These are phyloP conservation scores for Trametes sp. DNA, from an alignment of 1,284 basidiomycete genomes.

Conservation along the genomic window DNA sequence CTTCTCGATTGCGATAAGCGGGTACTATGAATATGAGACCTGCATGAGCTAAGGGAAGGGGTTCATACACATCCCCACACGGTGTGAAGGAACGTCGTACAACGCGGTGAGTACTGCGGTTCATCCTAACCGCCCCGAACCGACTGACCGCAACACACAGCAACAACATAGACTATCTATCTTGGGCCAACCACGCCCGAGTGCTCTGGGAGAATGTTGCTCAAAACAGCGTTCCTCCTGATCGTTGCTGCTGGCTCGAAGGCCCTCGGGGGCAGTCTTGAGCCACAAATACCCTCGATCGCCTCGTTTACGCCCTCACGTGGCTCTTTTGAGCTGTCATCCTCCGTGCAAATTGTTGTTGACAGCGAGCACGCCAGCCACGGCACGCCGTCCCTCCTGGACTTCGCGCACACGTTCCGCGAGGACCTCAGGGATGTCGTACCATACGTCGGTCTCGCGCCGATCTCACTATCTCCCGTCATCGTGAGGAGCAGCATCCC, in stretches of 20 bases:
- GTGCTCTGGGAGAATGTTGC: conserved; percentile 2
- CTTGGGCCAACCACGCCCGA: not conserved
- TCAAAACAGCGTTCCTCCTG: conserved; percentile 4
- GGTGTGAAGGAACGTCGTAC: too few relatives aligned
- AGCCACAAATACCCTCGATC: conserved; percentile 38
- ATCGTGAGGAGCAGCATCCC: conserved; percentile 20
- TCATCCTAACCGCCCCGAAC: not conserved
- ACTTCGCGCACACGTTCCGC: conserved; percentile 45
- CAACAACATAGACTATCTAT: not conserved
- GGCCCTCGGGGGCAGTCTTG: conserved; percentile 15
- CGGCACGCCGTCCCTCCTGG: conserved; percentile 36
- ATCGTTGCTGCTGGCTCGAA: conserved; percentile 8
- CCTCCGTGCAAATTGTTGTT: conserved; percentile 34
- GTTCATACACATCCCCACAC: not conserved
- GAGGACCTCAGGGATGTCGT: conserved; percentile 39
- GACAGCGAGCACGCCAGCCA: conserved; percentile 31
- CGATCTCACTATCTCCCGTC: conserved; percentile 24
- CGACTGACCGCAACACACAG: not conserved
- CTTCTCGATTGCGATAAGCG: conserved; percentile 2
- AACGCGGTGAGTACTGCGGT: not conserved
- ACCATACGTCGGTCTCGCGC: conserved; percentile 22
- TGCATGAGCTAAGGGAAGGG: not conserved
- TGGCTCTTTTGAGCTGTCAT: conserved; percentile 30
- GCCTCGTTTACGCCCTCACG: conserved; percentile 29
- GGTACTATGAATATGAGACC: conserved; percentile 2